Conservation (phyloP, 2,329 filamentous ascomycete genomes). For the Sporothrix humicola region DNA sequence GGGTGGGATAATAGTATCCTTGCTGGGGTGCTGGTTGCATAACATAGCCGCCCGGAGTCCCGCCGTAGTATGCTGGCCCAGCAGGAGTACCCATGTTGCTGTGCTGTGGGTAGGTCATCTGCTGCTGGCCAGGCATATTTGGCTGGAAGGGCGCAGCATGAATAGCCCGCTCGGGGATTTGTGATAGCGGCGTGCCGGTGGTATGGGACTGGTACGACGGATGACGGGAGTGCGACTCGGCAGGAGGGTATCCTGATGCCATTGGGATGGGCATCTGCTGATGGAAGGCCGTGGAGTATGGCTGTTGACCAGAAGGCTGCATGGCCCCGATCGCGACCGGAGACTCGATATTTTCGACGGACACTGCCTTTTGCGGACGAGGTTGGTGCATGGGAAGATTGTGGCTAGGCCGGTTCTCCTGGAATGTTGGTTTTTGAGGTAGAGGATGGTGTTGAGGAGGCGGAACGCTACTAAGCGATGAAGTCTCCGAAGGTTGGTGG, state of each 20-base stretch:
- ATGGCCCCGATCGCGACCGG: conserved; percentile 58
- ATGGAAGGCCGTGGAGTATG: conserved; percentile 66
- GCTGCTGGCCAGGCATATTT: conserved; percentile 49
- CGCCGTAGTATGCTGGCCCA: conserved; percentile 55
- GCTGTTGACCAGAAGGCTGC: conserved; percentile 26
- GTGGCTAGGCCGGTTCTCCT: conserved; percentile 59
- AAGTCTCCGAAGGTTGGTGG: conserved; percentile 37
- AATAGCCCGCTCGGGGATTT: conserved; percentile 90
- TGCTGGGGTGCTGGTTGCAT: conserved; percentile 60
- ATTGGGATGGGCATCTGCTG: conserved; percentile 88
- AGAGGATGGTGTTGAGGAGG: conserved; percentile 65
- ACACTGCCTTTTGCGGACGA: conserved; percentile 91
- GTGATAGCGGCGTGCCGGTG: conserved; percentile 80
- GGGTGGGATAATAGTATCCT: conserved; percentile 44
- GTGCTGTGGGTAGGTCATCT: conserved; percentile 57
- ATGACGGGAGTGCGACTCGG: conserved; percentile 67
- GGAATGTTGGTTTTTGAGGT: conserved; percentile 62
- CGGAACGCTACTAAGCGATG: conserved; percentile 58
- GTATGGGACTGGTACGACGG: conserved; percentile 74
- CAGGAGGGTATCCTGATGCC: conserved; percentile 53
- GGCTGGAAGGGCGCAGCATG: conserved; percentile 91
- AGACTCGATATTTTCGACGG: conserved; percentile 89
- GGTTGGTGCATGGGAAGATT: conserved; percentile 86
- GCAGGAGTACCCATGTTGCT: conserved; percentile 39
- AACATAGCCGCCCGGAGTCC: conserved; percentile 56